Evolutionary conservation across 805 yeast species (phyloP), one percentile per base, ranked within the genome.

Genomic region (Cyberlindnera veronae): DNA sequence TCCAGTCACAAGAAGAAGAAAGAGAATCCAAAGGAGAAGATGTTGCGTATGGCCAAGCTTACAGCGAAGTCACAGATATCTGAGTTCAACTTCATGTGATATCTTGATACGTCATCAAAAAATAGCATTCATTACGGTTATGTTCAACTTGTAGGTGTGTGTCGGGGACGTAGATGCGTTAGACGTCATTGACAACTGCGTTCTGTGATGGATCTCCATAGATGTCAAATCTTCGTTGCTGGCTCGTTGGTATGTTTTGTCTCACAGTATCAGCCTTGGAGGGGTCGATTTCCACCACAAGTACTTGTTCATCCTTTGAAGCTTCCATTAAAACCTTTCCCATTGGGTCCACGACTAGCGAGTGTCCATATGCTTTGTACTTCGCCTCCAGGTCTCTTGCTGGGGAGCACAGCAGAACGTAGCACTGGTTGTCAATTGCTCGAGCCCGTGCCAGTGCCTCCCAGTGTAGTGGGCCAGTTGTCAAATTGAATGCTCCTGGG

Each of bases 381-480:
- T 71, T 73, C 13, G 69, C 68, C 10, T 72, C 74, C 38, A 70
- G 64, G 58, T 87, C 88, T 55, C 97, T 75, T 3, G 96, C 90
- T 3, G 96, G 96, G 7, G 96, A 86, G 49, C 96, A 88, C 49
- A 87, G 64, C 27, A 91, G 69, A 4, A 85, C 83, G 47, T 77
- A 84, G 13, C 77, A 60, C 58, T 83, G 84, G 55, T 82, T 84
- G 58, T 84, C 95, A 12, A 84, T 77, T 4, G 93, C 85, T 49
- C 93, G 69, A 0, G 89, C 67, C 45, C 79, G 71, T 1, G 89
- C 93, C 46, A 85, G 68, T 43, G 84, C 67, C 53, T 81, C 84
- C 95, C 95, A 85, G 58, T 81, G 91, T 61, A 81, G 65, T 1
- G 95, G 95, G 0, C 95, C 95, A 0, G 93, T 84, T 13, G 83